Conservation (phyloP, 805 yeast species). For the Myxozyma vanderwaltii region DNA sequence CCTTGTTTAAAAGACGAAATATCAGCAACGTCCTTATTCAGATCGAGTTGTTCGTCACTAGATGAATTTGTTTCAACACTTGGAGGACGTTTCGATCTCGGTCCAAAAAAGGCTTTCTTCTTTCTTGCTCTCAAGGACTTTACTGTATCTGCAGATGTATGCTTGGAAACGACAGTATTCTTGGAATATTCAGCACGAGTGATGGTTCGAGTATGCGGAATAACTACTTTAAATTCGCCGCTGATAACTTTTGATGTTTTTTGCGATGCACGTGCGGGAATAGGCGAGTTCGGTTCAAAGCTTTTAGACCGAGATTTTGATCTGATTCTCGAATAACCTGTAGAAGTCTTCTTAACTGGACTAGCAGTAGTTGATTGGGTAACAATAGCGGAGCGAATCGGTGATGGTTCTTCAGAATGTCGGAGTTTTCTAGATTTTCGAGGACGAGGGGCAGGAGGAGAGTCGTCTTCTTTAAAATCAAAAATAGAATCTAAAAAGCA, state of each 20-base stretch:
- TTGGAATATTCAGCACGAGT: neutral
- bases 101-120: too few relatives aligned
- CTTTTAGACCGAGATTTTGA: too few relatives aligned
- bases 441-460: neutral
- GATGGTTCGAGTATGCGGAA: neutral
- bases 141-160: too few relatives aligned
- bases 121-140: too few relatives aligned
- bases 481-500: neutral
- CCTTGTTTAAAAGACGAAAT: neutral
- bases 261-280: too few relatives aligned
- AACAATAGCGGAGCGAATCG: too few relatives aligned
- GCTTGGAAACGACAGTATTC: too few relatives aligned
- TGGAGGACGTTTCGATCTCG: neutral
- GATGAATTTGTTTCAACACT: neutral
- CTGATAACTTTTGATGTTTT: too few relatives aligned
- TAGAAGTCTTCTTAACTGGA: neutral
- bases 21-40: neutral
- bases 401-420: neutral
- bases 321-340: neutral
- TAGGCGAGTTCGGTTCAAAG: too few relatives aligned
- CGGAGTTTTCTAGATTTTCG: neutral
- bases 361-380: too few relatives aligned
- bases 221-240: too few relatives aligned
- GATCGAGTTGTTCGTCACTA: neutral
- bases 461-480: conserved; percentile 1